Percentiles rank a stretch among this genome's conserved stretches.
Conservation (phyloP, 371 early-diverging fungal species). For the Haplosporangium sp. region DNA sequence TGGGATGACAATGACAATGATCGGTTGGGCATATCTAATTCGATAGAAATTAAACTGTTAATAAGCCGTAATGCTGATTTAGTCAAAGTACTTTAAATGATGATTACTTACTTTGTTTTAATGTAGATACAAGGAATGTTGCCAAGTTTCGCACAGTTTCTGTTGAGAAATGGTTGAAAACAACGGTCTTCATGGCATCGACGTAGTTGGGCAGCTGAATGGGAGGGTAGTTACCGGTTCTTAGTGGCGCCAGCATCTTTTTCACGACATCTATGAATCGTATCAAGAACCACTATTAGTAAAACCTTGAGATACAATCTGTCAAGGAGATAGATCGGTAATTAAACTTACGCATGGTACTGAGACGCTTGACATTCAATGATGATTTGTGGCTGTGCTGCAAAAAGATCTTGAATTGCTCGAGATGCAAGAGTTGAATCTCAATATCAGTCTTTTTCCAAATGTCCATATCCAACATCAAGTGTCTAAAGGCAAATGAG, state of each 20-base stretch:
- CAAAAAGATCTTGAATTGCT: slow-evolving; percentile 74
- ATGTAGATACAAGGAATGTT: slow-evolving; percentile 76
- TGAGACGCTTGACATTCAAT: slow-evolving; percentile 70
- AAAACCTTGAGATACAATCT: no score
- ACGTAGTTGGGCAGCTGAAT: slow-evolving; percentile 69
- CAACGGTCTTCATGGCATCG: slow-evolving; percentile 67
- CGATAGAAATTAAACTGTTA: not conserved
- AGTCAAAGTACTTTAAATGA: not conserved
- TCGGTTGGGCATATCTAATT: slow-evolving; percentile 27
- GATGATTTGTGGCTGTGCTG: slow-evolving; percentile 67
- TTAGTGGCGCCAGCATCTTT: slow-evolving; percentile 71
- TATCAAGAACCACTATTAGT: not conserved
- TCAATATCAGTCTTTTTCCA: slow-evolving; percentile 72
- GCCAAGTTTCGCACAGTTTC: slow-evolving; percentile 76
- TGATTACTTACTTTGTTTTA: slow-evolving; percentile 64
- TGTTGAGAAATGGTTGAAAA: slow-evolving; percentile 69
- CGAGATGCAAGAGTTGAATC: slow-evolving; percentile 73
- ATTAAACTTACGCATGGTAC: slow-evolving; percentile 69
- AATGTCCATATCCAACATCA: slow-evolving; percentile 79
- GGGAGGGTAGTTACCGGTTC: slow-evolving; percentile 69
- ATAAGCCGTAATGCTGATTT: not conserved
- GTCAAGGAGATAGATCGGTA: not conserved
- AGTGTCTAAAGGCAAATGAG: slow-evolving; percentile 71
- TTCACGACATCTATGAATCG: slow-evolving; percentile 65
- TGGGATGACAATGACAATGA: slow-evolving; percentile 44